Base-by-base conservation (phyloP, 371 early-diverging fungal genomes). In the Mucor velutinosus region DNA sequence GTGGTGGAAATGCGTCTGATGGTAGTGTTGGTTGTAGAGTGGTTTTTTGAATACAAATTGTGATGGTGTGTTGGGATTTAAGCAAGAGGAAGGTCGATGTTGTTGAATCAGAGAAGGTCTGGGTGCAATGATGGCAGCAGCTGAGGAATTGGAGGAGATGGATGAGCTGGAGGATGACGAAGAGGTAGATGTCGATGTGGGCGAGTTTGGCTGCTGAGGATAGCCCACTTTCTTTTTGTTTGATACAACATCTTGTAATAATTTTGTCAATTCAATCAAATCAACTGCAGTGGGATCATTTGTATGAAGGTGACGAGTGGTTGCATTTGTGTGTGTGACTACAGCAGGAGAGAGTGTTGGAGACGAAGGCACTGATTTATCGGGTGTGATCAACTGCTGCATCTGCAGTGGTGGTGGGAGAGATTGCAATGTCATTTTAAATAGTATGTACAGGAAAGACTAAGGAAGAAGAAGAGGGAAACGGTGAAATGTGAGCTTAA, bases 11-110 rank as follows among this genome's bases (percentile, higher is more conserved):
- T 79, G 79, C 1, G 79, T 75, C 61, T 76, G 73, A 60, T 75
- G 79, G 32, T 75, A 79, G 4, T 70, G 56, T 14, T 76, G 66
- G 33, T 79, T 76, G 49, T 79, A 79, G 49, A 75, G 69, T 14
- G 79, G 77, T 8, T 75, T 74, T 47, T 79, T 79, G 27, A 79
- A 79, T 30, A 79, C 55, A 62, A 76, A 79, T 62, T 79, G 79
- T 1, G 72, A 62, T 15, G 79, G 78, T 14, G 67, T 60, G 17
- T 35, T 58, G 41, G 56, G 57, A 23, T 60, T 27, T 7, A 65
- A 8, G 23, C 62, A 47, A 5, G 60, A 41, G 17, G 63, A 60
- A 7, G 60, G 66, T 10, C 60, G 35, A 39, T 59, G 59, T 55
- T 29, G 51, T 35, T 32, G 57, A 47, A 47, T 8, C 19, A 47